Evolutionary conservation across 345 rosid species (phyloP).

Genomic region (Eucalyptus tenuipes): DNA sequence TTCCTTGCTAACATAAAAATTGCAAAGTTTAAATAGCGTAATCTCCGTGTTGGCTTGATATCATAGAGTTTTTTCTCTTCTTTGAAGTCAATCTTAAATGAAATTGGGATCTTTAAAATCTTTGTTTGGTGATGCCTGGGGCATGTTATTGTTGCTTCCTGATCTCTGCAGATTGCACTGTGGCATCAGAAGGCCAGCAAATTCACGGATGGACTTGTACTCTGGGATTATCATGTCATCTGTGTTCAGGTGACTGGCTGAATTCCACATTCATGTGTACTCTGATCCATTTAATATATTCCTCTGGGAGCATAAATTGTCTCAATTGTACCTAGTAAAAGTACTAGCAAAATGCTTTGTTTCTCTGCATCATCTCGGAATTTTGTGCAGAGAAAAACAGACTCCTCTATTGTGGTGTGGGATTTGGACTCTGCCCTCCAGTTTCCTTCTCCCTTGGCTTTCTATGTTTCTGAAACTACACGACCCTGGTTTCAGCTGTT

Average conservation of each 20-base stretch:
- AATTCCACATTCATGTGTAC: not conserved
- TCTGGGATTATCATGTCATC: slow-evolving; percentile 88
- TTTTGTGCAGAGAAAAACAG: slow-evolving; percentile 35
- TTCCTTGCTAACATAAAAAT: not conserved
- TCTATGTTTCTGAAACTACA: slow-evolving; percentile 52
- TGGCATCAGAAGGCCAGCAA: slow-evolving; percentile 93
- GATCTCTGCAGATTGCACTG: slow-evolving; percentile 48
- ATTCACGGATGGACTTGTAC: slow-evolving; percentile 67
- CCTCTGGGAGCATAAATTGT: not conserved
- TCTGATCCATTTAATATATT: not conserved
- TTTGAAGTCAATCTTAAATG: not conserved
- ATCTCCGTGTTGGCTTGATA: not conserved
- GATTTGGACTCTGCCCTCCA: slow-evolving; percentile 81
- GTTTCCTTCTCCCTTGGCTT: slow-evolving; percentile 59
- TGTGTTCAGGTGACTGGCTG: slow-evolving; percentile 55
- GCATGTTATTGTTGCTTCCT: not conserved
- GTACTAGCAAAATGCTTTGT: not conserved
- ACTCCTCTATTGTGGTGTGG: slow-evolving; percentile 45
- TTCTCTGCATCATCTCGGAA: not conserved
- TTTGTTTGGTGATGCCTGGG: not conserved
- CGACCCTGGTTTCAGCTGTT: slow-evolving; percentile 71
- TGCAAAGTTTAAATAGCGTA: not conserved
- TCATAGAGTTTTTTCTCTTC: not conserved
- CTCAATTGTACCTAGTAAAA: not conserved
- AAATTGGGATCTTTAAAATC: not conserved